phyloP scores from a whole-genome alignment of 1,139 yeast species.

The Petasospora fabianii region DNA sequence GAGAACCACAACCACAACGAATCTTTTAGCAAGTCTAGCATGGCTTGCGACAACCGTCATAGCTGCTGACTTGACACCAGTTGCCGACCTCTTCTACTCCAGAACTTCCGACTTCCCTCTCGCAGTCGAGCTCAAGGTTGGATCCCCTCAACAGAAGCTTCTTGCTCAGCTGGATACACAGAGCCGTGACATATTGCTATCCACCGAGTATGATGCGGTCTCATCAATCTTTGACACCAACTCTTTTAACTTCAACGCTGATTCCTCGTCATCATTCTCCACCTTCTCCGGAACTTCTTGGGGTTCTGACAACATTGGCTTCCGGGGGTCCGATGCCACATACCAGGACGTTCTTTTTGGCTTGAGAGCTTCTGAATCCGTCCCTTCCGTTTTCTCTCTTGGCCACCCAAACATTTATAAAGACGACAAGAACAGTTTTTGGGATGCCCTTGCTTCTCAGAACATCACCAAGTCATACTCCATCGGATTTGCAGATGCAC shows the following conservation, averaged over 20 bases:
- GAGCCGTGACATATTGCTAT: slow-evolving; percentile 12
- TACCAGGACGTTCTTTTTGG: slow-evolving; percentile 11
- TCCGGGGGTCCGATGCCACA: slow-evolving; percentile 5
- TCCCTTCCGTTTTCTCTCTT: slow-evolving; percentile 8
- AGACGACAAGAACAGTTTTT: slow-evolving; percentile 3
- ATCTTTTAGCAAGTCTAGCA: too few relatives aligned
- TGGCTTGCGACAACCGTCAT: too few relatives aligned
- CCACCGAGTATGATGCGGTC: slow-evolving; percentile 3
- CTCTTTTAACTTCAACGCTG: slow-evolving; percentile 7
- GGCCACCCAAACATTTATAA: slow-evolving; percentile 9
- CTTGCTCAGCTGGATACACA: slow-evolving; percentile 10
- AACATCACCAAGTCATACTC: slow-evolving; percentile 2
- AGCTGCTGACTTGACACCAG: slow-evolving; percentile 2
- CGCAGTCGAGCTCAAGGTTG: slow-evolving; percentile 10
- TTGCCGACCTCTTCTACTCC: slow-evolving; percentile 10
- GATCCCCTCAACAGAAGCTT: slow-evolving; percentile 9
- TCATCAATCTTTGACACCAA: slow-evolving; percentile 2
- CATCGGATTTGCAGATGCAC: slow-evolving; percentile 11
- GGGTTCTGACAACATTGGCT: slow-evolving; percentile 13
- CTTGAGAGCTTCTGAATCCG: slow-evolving; percentile 1
- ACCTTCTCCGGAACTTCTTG: slow-evolving; percentile 5
- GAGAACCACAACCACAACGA: neutral
- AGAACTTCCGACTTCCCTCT: slow-evolving; percentile 9
- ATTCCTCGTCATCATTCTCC: slow-evolving; percentile 2
- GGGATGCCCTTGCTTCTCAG: slow-evolving; percentile 4